Percentiles rank a stretch among this genome's conserved stretches.
These are phyloP conservation scores for Geotrichum carabidarum DNA, from an alignment of 1,139 yeast species.

Conservation along the genomic window DNA sequence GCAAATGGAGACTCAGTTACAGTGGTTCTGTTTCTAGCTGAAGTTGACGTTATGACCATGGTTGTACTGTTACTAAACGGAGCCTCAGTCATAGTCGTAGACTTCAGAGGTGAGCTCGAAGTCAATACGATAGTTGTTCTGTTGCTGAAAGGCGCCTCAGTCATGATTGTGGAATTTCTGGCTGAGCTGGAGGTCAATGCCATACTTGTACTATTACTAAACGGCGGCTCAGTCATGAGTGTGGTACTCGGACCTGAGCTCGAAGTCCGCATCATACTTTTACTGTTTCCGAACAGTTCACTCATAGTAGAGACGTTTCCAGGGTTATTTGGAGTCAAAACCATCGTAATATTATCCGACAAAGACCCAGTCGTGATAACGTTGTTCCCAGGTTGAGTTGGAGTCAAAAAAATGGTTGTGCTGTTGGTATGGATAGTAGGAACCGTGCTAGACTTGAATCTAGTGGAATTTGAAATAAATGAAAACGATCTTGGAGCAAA, in stretches of 20 bases:
- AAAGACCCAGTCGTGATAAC: neutral
- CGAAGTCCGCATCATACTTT: too few relatives aligned
- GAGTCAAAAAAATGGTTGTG: neutral
- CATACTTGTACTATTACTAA: neutral
- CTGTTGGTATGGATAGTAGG: neutral
- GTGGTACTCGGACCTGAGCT: neutral
- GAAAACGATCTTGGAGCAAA: neutral
- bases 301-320: neutral
- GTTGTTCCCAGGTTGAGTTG: neutral
- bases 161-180: neutral
- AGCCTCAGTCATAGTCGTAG: neutral
- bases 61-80: neutral
- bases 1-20: neutral
- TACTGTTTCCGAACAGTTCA: neutral
- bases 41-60: neutral
- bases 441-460: neutral
- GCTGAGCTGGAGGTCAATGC: neutral
- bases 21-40: neutral
- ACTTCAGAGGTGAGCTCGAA: neutral
- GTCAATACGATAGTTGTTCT: too few relatives aligned
- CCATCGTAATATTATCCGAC: neutral
- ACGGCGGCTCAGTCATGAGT: neutral
- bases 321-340: neutral
- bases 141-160: neutral
- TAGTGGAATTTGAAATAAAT: neutral